These are phyloP conservation scores for Colletotrichum tabaci DNA, from an alignment of 2,329 filamentous ascomycete genomes.

Conservation along the genomic window DNA sequence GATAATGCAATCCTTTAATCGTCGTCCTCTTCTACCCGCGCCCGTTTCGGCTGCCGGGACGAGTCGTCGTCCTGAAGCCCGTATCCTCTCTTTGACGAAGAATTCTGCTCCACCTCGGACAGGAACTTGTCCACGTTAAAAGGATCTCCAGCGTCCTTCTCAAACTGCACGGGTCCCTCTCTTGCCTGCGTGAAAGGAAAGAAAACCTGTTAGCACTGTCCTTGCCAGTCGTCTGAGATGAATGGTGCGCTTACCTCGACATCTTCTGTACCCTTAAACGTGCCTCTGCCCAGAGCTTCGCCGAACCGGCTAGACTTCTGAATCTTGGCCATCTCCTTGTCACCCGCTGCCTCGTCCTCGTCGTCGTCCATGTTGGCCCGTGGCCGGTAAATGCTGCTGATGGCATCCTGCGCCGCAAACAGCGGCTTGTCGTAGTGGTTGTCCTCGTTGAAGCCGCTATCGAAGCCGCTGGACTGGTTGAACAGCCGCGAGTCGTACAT, in stretches of 20 bases:
- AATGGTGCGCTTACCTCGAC: slow-evolving; percentile 74
- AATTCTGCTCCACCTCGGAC: slow-evolving; percentile 78
- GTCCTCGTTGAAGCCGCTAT: slow-evolving; percentile 95
- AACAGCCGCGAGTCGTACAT: slow-evolving; percentile 99
- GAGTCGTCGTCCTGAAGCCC: slow-evolving; percentile 78
- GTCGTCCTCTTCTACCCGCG: slow-evolving; percentile 82
- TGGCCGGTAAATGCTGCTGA: slow-evolving; percentile 93
- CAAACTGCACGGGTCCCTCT: slow-evolving; percentile 95
- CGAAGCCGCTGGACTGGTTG: slow-evolving; percentile 93
- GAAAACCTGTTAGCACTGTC: slow-evolving; percentile 18
- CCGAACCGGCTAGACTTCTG: slow-evolving; percentile 86
- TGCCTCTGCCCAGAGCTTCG: slow-evolving; percentile 89
- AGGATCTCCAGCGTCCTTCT: slow-evolving; percentile 86
- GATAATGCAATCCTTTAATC: slow-evolving; percentile 51
- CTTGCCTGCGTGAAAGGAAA: slow-evolving; percentile 67
- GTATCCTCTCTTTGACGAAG: slow-evolving; percentile 79
- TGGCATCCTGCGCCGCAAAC: slow-evolving; percentile 95
- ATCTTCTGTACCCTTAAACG: slow-evolving; percentile 89
- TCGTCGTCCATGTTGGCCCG: slow-evolving; percentile 81
- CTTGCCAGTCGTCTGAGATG: neutral
- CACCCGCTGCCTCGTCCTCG: slow-evolving; percentile 84
- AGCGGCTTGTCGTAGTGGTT: slow-evolving; percentile 97
- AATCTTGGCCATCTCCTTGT: slow-evolving; percentile 89
- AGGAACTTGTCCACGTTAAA: slow-evolving; percentile 97
- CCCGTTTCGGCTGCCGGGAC: slow-evolving; percentile 75